Conservation (phyloP, 2,329 filamentous ascomycete species). For the Penicillium digitatum region DNA sequence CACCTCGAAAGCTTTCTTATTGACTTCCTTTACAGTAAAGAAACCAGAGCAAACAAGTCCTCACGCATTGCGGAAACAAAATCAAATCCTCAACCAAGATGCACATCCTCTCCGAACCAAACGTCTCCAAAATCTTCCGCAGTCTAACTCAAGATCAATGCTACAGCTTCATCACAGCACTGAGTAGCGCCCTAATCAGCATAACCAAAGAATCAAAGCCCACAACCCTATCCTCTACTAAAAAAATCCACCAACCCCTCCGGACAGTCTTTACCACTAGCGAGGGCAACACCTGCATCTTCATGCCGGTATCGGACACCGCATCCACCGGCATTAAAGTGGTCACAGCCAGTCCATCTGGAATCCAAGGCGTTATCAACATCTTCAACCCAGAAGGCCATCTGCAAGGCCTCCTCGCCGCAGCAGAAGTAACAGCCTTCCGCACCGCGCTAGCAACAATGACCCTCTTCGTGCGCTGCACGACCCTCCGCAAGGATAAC, state of each 20-base stretch:
- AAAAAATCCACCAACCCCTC: conserved; percentile 43
- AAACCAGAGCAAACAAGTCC: too few species aligned
- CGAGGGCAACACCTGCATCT: conserved; percentile 56
- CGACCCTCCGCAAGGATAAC: conserved; percentile 26
- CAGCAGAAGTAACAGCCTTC: conserved; percentile 72
- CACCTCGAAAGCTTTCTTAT: not conserved
- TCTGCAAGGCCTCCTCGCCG: conserved; percentile 66
- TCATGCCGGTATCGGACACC: conserved; percentile 68
- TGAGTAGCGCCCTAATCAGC: conserved; percentile 34
- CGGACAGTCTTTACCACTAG: conserved; percentile 41
- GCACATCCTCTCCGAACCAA: conserved; percentile 35
- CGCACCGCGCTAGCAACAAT: conserved; percentile 71
- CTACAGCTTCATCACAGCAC: conserved; percentile 33
- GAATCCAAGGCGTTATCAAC: conserved; percentile 64
- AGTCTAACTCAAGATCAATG: conserved; percentile 32
- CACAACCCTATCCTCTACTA: conserved; percentile 21
- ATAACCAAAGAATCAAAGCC: conserved; percentile 31
- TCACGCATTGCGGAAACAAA: too few species aligned
- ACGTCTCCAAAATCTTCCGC: conserved; percentile 34
- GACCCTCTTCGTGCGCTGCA: conserved; percentile 55
- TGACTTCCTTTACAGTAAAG: not conserved
- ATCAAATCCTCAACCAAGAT: conserved; percentile 20
- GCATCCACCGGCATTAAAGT: conserved; percentile 67
- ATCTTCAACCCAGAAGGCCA: conserved; percentile 61
- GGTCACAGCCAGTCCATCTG: conserved; percentile 51